A percentile compares a stretch with the other conserved stretches of the same genome.
Conservation (phyloP, 345 rosid genomes). For the Carallia pectinifolia region DNA sequence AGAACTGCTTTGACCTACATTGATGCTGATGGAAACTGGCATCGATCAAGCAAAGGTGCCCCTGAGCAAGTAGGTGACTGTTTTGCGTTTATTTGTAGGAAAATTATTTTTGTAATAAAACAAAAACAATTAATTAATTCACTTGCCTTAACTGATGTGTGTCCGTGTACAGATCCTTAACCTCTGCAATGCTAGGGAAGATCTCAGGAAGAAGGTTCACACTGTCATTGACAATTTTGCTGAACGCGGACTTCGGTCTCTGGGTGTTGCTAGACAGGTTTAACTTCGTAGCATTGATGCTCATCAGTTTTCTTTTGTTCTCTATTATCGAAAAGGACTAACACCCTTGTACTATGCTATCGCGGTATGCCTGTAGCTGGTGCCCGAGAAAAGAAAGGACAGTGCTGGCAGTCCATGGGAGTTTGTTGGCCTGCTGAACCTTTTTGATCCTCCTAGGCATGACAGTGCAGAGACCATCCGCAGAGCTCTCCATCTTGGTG, state of each 20-base stretch:
- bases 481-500: constrained; percentile 40
- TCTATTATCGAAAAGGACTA: background rate
- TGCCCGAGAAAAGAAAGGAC: constrained; percentile 30
- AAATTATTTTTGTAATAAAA: background rate
- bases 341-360: background rate
- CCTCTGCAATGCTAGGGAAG: constrained; percentile 24
- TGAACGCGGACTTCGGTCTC: constrained; percentile 29
- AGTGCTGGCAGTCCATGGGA: constrained; percentile 32
- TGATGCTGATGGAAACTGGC: constrained; percentile 52
- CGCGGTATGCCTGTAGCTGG: constrained; percentile 13
- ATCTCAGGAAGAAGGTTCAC: constrained; percentile 26
- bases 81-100: background rate
- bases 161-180: constrained; percentile 14
- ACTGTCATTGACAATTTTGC: constrained; percentile 28
- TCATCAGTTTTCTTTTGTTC: background rate
- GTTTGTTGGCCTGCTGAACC: constrained; percentile 43
- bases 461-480: constrained; percentile 63
- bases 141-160: background rate
- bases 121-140: background rate
- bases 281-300: background rate
- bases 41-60: constrained; percentile 63
- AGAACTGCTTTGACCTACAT: constrained; percentile 61
- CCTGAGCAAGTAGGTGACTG: constrained; percentile 47
- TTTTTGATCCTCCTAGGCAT: constrained; percentile 61
- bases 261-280: constrained; percentile 35